Percentiles rank a stretch among this genome's conserved stretches.
Evolutionary conservation across 257 asterid genomes (phyloP).

Genomic region (Solanum corneliomulleri): DNA sequence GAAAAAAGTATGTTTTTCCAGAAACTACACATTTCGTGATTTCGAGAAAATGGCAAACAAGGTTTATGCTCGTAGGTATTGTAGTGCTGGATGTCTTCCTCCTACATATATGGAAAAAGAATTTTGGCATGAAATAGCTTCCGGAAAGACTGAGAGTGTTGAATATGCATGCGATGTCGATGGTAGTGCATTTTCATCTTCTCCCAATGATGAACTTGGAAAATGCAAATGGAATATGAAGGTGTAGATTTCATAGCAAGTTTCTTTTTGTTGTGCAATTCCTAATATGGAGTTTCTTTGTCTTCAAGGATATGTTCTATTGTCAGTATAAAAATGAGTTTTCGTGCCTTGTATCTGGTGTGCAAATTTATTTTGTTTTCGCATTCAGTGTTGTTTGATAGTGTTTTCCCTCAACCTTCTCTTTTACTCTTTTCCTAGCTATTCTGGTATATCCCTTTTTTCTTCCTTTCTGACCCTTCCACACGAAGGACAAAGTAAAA

Average conservation of each 20-base stretch:
- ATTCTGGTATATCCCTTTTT: not conserved
- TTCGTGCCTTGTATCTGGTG: not conserved
- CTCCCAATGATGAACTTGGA: slow-evolving; percentile 79
- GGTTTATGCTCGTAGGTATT: slow-evolving; percentile 85
- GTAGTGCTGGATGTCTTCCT: slow-evolving; percentile 88
- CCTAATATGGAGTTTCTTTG: not conserved
- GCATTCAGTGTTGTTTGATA: not conserved
- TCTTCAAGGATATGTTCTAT: not conserved
- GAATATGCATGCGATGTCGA: slow-evolving; percentile 99
- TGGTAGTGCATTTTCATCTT: slow-evolving; percentile 98
- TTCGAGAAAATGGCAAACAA: slow-evolving; percentile 99
- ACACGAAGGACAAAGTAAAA: not conserved
- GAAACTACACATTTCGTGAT: slow-evolving; percentile 91
- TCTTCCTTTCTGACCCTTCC: not conserved
- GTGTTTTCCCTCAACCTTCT: not conserved
- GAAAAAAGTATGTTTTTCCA: slow-evolving; percentile 16
- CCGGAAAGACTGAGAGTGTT: slow-evolving; percentile 94
- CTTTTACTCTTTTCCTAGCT: not conserved
- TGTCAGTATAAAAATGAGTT: not conserved
- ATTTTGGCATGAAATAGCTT: slow-evolving; percentile 96
- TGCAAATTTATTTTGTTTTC: not conserved
- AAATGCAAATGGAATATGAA: slow-evolving; percentile 96
- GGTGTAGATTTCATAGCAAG: slow-evolving; percentile 36
- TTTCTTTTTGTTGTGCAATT: not conserved
- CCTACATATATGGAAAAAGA: slow-evolving; percentile 81